A percentile compares a stretch with the other conserved stretches of the same genome.
Evolutionary conservation across 2,329 filamentous ascomycete species (phyloP).

Genomic region (Pseudopyrenochaeta lycopersici): DNA sequence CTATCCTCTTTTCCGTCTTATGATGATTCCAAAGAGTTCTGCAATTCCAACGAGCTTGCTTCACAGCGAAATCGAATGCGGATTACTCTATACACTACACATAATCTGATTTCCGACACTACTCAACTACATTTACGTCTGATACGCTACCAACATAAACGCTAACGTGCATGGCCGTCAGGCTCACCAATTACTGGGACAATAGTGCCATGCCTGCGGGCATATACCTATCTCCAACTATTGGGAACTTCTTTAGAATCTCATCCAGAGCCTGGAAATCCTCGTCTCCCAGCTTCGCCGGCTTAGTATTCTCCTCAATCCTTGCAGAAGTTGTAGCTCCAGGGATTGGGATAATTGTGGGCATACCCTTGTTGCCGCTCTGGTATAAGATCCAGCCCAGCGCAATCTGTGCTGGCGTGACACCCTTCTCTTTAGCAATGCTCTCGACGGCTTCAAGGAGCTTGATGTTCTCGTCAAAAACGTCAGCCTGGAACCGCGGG

Average conservation of each 20-base stretch:
- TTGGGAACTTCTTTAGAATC: constrained; percentile 58
- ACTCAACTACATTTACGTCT: neutral
- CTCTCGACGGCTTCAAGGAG: constrained; percentile 67
- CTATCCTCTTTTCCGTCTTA: constrained; percentile 1
- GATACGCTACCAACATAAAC: neutral
- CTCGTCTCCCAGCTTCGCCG: constrained; percentile 59
- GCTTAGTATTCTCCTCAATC: constrained; percentile 69
- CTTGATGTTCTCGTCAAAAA: constrained; percentile 71
- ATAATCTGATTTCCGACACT: constrained; percentile 52
- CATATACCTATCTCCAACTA: constrained; percentile 54
- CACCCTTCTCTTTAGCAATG: constrained; percentile 67
- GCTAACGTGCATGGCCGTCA: constrained; percentile 19
- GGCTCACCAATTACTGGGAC: constrained; percentile 12
- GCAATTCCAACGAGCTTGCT: constrained; percentile 58
- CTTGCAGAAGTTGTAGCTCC: constrained; percentile 67
- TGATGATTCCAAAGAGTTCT: constrained; percentile 61
- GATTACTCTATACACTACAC: constrained; percentile 59
- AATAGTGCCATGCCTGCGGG: constrained; percentile 10
- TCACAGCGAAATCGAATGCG: constrained; percentile 49
- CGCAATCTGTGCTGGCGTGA: constrained; percentile 71
- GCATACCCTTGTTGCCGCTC: constrained; percentile 62
- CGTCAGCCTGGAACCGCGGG: constrained; percentile 71
- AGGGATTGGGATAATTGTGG: constrained; percentile 71
- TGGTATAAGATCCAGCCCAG: constrained; percentile 69
- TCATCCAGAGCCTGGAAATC: constrained; percentile 62